Evolutionary conservation across 148 eudicot genomes (phyloP).

Genomic region (Camellia sinensis): DNA sequence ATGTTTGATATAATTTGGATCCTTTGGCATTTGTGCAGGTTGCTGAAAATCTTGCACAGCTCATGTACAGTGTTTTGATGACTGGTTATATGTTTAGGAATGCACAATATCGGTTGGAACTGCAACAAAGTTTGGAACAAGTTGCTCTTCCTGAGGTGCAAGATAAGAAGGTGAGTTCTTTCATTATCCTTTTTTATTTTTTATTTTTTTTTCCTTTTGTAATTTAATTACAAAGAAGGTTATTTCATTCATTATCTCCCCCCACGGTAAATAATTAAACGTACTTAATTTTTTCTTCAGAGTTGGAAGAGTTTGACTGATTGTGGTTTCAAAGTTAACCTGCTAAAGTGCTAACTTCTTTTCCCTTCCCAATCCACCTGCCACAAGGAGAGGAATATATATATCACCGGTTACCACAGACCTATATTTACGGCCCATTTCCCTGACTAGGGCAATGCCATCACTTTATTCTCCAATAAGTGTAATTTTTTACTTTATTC

Average conservation of each 20-base stretch:
- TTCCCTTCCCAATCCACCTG: too few relatives aligned
- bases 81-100: constrained; percentile 95
- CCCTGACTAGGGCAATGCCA: too few relatives aligned
- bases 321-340: neutral
- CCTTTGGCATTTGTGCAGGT: constrained; percentile 42
- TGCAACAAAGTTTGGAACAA: constrained; percentile 84
- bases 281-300: neutral
- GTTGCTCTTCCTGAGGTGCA: constrained; percentile 76
- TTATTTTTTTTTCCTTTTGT: constrained; percentile 1
- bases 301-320: neutral
- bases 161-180: constrained; percentile 51
- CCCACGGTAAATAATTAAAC: too few relatives aligned
- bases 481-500: too few relatives aligned
- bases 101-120: constrained; percentile 77
- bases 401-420: too few relatives aligned
- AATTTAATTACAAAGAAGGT: neutral
- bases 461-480: too few relatives aligned
- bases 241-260: too few relatives aligned
- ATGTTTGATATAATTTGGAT: constrained; percentile 11
- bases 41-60: constrained; percentile 94
- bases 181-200: neutral
- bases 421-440: too few relatives aligned
- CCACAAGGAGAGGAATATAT: too few relatives aligned
- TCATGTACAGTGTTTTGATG: constrained; percentile 93
- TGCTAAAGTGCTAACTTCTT: neutral